Conservation (phyloP, 768 basidiomycete genomes). For the Mycena galopus region DNA sequence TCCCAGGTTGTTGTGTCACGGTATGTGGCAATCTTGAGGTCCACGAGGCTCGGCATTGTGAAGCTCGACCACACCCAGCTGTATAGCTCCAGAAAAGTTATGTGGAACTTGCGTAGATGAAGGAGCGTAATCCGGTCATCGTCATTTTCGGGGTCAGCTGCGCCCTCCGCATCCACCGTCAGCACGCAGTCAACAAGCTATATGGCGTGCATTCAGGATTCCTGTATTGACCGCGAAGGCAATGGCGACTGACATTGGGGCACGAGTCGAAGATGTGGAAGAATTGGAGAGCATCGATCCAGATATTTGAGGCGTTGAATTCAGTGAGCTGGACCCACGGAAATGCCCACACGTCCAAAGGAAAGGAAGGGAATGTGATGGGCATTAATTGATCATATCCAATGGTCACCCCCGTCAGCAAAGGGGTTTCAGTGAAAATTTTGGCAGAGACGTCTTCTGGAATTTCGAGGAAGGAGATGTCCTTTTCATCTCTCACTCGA, state of each 20-base stretch:
- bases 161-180: background rate
- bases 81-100: conserved; percentile 9
- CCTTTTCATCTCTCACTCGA: background rate
- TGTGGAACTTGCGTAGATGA: background rate
- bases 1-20: background rate
- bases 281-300: conserved; percentile 2
- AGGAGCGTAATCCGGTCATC: background rate
- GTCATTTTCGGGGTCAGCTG: background rate
- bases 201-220: background rate
- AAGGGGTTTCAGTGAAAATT: background rate
- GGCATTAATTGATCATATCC: background rate
- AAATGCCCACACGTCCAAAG: background rate
- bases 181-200: background rate
- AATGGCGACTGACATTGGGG: conserved; percentile 9
- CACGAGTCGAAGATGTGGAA: background rate
- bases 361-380: background rate
- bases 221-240: background rate
- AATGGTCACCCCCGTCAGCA: background rate
- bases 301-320: conserved; percentile 5
- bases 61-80: conserved; percentile 8
- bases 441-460: background rate
- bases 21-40: conserved; percentile 12
- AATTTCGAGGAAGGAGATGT: background rate
- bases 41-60: background rate
- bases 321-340: conserved; percentile 7